Conservation (phyloP, 2,329 filamentous ascomycete species). For the Thelonectria olida region DNA sequence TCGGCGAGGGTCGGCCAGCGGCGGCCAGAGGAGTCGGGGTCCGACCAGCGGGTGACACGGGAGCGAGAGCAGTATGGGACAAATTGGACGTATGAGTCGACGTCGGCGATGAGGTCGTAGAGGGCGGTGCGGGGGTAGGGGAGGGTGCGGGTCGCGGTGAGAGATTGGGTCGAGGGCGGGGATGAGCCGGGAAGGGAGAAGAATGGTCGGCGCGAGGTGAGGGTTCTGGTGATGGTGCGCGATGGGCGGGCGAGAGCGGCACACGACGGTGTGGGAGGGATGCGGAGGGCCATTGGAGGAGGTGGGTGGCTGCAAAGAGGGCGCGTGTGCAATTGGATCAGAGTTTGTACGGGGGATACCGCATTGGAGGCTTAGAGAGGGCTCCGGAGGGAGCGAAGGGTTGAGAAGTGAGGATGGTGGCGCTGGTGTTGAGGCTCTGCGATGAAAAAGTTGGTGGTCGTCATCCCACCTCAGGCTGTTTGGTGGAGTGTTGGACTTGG, state of each 20-base stretch:
- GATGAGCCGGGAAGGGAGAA: slow-evolving; percentile 40
- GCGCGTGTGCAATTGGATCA: background rate
- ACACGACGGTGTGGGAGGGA: slow-evolving; percentile 19
- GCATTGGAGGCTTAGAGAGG: background rate
- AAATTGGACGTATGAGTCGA: slow-evolving; percentile 84
- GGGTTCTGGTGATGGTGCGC: slow-evolving; percentile 27
- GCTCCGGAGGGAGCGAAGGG: background rate
- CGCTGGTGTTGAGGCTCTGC: slow-evolving; percentile 8
- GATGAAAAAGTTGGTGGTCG: background rate
- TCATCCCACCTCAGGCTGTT: background rate
- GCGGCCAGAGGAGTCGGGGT: slow-evolving; percentile 57
- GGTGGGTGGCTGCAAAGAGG: background rate
- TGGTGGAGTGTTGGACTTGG: too few relatives aligned
- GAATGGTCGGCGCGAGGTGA: slow-evolving; percentile 52
- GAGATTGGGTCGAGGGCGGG: slow-evolving; percentile 60
- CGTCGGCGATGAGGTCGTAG: slow-evolving; percentile 88
- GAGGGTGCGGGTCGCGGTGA: slow-evolving; percentile 79
- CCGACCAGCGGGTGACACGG: slow-evolving; percentile 78
- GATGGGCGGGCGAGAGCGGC: slow-evolving; percentile 24
- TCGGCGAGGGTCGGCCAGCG: slow-evolving; percentile 79
- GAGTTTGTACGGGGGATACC: background rate
- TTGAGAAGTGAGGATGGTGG: background rate
- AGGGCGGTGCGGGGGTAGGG: slow-evolving; percentile 77
- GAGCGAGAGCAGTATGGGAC: slow-evolving; percentile 90
- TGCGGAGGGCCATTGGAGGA: slow-evolving; percentile 30